Evolutionary conservation across 2,329 filamentous ascomycete species (phyloP).

Genomic region (Pseudopyricularia cyperi): DNA sequence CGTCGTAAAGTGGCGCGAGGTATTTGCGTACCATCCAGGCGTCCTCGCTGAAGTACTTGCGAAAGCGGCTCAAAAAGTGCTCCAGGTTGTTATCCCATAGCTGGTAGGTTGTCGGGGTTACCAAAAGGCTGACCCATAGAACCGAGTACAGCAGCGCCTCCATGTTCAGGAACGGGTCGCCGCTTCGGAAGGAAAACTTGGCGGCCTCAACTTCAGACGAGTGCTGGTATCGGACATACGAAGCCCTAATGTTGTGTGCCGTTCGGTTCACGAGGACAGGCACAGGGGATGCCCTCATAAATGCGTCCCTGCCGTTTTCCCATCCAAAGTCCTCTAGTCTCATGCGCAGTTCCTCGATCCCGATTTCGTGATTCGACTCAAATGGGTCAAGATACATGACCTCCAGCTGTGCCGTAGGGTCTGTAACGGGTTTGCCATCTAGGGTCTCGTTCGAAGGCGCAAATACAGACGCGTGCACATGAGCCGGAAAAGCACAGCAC

Average conservation of each 20-base stretch:
- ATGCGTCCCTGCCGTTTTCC: constrained; percentile 23
- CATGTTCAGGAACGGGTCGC: constrained; percentile 42
- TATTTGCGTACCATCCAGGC: constrained; percentile 57
- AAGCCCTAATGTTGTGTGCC: constrained; percentile 68
- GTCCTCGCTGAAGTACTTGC: constrained; percentile 57
- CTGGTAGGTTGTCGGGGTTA: constrained; percentile 31
- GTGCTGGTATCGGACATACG: constrained; percentile 34
- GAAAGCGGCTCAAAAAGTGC: constrained; percentile 51
- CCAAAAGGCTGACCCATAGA: constrained; percentile 55
- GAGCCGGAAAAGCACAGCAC: constrained; percentile 70
- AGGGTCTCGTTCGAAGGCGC: constrained; percentile 47
- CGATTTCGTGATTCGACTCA: constrained; percentile 53
- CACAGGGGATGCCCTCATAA: constrained; percentile 51
- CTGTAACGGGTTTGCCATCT: constrained; percentile 30
- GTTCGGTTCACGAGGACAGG: constrained; percentile 61
- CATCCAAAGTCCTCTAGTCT: constrained; percentile 38
- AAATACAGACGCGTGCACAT: constrained; percentile 70
- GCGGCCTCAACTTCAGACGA: constrained; percentile 17
- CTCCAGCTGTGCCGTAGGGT: constrained; percentile 16
- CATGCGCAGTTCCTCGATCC: constrained; percentile 40
- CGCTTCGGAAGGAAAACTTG: constrained; percentile 13
- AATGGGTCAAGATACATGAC: constrained; percentile 78
- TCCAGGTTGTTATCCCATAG: constrained; percentile 50
- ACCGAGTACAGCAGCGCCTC: constrained; percentile 55
- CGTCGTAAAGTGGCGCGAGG: constrained; percentile 48